Conservation (phyloP, 129 eudicot genomes). For the Helianthus annuus region HanXRQr2.0-SUNRISE NC_035442.2:92650809-92651308, state of each 20-base stretch:
- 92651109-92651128: too few relatives aligned
- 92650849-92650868: too few relatives aligned
- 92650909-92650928: conserved; percentile 27
- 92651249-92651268: not conserved
- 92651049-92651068: not conserved
- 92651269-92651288: not conserved
- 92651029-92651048: not conserved
- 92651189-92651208: too few relatives aligned
- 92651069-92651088: not conserved
- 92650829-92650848: too few relatives aligned
- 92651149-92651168: too few relatives aligned
- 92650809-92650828: too few relatives aligned
- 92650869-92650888: not conserved
- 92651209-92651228: too few relatives aligned
- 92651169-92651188: too few relatives aligned
- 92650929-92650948: conserved; percentile 24
- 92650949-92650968: conserved; percentile 29
- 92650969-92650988: conserved; percentile 1
- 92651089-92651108: too few relatives aligned
- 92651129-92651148: too few relatives aligned
- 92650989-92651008: conserved; percentile 21
- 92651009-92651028: not conserved
- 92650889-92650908: conserved; percentile 16
- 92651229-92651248: too few relatives aligned
- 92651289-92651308: too few relatives aligned